Evolutionary conservation across 2,329 filamentous ascomycete species (phyloP), one percentile per base, ranked within the genome.

Genomic region (Epichloe baconii): DNA sequence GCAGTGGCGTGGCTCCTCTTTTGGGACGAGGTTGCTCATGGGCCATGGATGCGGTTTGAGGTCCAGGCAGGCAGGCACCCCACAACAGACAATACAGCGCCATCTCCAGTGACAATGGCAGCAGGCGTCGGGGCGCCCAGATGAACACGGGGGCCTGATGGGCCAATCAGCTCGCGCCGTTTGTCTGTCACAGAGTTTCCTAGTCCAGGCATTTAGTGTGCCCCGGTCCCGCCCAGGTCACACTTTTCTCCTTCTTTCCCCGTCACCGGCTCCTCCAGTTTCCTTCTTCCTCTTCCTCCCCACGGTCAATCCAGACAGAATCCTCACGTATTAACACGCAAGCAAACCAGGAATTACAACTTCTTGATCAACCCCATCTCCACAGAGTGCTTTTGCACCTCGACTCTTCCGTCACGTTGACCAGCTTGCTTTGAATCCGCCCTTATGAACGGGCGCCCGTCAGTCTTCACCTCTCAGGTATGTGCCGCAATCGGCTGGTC

Each of bases 401-500:
- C 56, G 21, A 49, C 43, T 49, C 10, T 21, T 35, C 19, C 10
- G 42, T 43, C 26, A 40, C 57, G 53, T 60, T 62, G 60, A 66
- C 57, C 62, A 66, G 64, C 58, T 58, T 60, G 59, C 59, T 47
- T 51, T 42, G 50, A 70, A 76, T 71, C 76, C 76, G 84, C 82
- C 77, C 83, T 83, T 85, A 89, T 89, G 85, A 85, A 83, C 84
- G 84, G 84, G 77, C 83, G 83, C 79, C 77, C 79, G 73, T 88
- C 86, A 71, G 79, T 84, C 71, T 90, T 88, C 77, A 90, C 86
- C 74, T 90, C 85, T 73, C 86, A 90, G 82, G 85, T 88, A 83
- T 56, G 58, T 53, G 44, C 50, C 45, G 76, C 45, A 44, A 49
- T 44, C 44, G 43, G 44, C 40, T 41, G 21, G n/a, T 35, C 11